A percentile compares a stretch with the other conserved stretches of the same genome.
Evolutionary conservation across 495 filamentous ascomycete genomes (phyloP).

Genomic region (Daldinia grandis): DNA sequence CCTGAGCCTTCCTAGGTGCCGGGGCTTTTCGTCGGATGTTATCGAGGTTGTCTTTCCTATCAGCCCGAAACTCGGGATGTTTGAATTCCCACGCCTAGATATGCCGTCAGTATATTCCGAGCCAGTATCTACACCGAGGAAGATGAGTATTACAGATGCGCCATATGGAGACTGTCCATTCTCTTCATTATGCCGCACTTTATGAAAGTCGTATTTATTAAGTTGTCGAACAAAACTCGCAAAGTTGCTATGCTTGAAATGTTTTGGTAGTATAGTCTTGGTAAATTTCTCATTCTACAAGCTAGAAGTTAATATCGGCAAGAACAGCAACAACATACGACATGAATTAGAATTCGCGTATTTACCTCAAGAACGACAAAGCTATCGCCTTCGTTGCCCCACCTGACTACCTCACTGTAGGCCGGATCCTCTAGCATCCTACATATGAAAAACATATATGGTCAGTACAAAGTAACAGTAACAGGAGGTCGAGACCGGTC

Average conservation of each 20-base stretch:
- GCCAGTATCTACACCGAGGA: not conserved
- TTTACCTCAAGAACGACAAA: conserved; percentile 96
- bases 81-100: conserved; percentile 95
- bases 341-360: conserved; percentile 12
- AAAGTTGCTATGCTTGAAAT: conserved; percentile 99
- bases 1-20: conserved; percentile 79
- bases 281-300: conserved; percentile 96
- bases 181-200: conserved; percentile 97
- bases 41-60: conserved; percentile 95
- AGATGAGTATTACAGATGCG: conserved; percentile 72
- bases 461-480: conserved; percentile 19
- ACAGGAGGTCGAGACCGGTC: conserved; percentile 7
- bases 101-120: conserved; percentile 36
- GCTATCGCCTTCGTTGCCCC: conserved; percentile 93
- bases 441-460: conserved; percentile 40
- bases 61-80: conserved; percentile 94
- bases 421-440: conserved; percentile 98
- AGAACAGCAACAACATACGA: conserved; percentile 10
- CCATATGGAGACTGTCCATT: conserved; percentile 91
- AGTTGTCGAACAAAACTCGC: conserved; percentile 98
- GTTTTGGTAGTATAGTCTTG: conserved; percentile 94
- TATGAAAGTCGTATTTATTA: conserved; percentile 99
- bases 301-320: conserved; percentile 12
- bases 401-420: conserved; percentile 91
- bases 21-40: conserved; percentile 97